Base-by-base conservation (phyloP, 805 yeast genomes). In the Lachancea lanzarotensis region DNA sequence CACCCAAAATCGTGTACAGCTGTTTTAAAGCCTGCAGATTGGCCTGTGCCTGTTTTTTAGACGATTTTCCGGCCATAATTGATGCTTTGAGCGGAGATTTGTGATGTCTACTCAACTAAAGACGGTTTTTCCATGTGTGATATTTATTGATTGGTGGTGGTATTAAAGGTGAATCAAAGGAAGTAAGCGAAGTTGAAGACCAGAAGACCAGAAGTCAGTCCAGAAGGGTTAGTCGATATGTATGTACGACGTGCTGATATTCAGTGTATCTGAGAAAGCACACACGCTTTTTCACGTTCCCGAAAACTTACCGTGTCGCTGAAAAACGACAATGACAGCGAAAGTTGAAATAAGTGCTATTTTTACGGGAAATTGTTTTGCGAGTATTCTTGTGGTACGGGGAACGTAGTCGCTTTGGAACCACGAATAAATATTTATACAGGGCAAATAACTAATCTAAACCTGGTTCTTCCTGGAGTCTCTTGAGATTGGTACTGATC, bases 21-120 rank as follows among this genome's bases (percentile, higher is more conserved):
- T 48, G 55, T n/a, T 37, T 40, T 39, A 62, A 41, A 2, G 47
- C 50, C 31, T 45, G 50, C n/a, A 40, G 40, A 38, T 62, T 62
- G 3, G 54, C 34, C 19, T 50, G 54, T 1, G 79, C 83, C 35
- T 70, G 73, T 50, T 76, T 79, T 64, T 78, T 79, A 13, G 70
- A 62, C 39, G 82, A 73, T 49, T 71, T 74, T 3, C 82, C 78
- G 4, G 82, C 83, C 84, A 79, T 79, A 30, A 10, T 31, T 11
- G 31, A 13, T 29, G 31, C 15, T 29, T 12, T 15, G 10, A 26
- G 11, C 9, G 13, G n/a, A 10, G 19, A 13, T 11, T 32, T 11
- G 18, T 3, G 19, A 15, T 3, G 10, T 32, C 17, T 32, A 3
- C 12, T 4, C 11, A 19, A n/a, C 15, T 22, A 22, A 32, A 4